Percentiles rank a stretch among this genome's conserved stretches.
These are phyloP conservation scores for Cicer judaicum DNA, from an alignment of 306 rosid genomes.

Conservation along the genomic window DNA sequence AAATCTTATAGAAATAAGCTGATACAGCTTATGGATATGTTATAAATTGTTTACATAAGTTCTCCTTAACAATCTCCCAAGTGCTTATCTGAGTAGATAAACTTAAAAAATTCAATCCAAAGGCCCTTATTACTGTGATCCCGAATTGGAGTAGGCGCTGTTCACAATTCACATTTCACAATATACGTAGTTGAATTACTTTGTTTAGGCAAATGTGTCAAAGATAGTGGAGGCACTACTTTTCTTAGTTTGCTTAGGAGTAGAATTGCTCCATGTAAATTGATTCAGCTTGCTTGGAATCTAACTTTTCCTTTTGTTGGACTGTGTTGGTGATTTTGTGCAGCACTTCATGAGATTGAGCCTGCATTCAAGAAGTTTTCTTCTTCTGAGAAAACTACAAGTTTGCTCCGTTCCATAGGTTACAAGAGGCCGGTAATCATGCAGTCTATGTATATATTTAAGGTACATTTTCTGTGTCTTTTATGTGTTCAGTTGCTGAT, in stretches of 20 bases:
- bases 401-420: constrained; percentile 72
- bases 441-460: constrained; percentile 97
- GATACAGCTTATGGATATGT: too few relatives aligned
- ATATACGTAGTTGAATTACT: constrained; percentile 2
- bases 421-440: constrained; percentile 77
- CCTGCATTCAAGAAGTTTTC: constrained; percentile 81
- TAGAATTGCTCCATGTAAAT: constrained; percentile 22
- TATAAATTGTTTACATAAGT: too few relatives aligned
- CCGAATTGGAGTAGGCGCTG: neutral
- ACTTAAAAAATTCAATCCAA: too few relatives aligned
- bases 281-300: constrained; percentile 19
- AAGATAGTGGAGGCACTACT: constrained; percentile 11
- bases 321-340: constrained; percentile 43
- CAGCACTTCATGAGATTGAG: constrained; percentile 87
- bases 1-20: too few relatives aligned
- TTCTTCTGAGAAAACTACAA: constrained; percentile 65
- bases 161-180: neutral
- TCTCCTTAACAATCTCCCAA: too few relatives aligned
- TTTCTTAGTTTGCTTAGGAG: neutral
- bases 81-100: too few relatives aligned
- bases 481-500: constrained; percentile 24
- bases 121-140: too few relatives aligned
- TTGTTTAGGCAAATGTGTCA: constrained; percentile 14
- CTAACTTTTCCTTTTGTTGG: constrained; percentile 26
- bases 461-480: constrained; percentile 58